Percentiles rank a stretch among this genome's conserved stretches.
These are phyloP conservation scores for Colletotrichum melonis DNA, from an alignment of 2,329 filamentous ascomycete genomes.

Conservation along the genomic window DNA sequence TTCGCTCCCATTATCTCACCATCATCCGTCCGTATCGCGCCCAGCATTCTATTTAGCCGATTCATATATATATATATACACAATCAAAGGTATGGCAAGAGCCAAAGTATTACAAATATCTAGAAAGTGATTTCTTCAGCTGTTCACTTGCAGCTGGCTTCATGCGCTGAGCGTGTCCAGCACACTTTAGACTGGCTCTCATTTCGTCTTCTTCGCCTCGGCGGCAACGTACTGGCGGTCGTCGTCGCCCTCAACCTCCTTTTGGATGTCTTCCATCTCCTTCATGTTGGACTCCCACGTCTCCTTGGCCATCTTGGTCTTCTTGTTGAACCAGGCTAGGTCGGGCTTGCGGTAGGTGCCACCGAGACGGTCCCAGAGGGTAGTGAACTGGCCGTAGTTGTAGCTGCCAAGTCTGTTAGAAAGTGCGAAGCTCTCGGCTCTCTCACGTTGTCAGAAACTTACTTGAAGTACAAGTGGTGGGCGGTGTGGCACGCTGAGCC, in stretches of 20 bases:
- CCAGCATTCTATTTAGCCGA: background rate
- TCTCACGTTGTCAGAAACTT: background rate
- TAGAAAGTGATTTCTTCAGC: background rate
- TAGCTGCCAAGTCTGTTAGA: conserved; percentile 65
- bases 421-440: background rate
- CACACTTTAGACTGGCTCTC: background rate
- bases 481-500: conserved; percentile 87
- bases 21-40: background rate
- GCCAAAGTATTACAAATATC: conserved; percentile 21
- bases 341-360: conserved; percentile 80
- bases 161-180: background rate
- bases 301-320: conserved; percentile 75
- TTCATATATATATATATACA: conserved; percentile 12
- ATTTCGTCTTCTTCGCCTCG: conserved; percentile 37
- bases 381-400: conserved; percentile 84
- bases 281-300: conserved; percentile 71
- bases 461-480: conserved; percentile 72
- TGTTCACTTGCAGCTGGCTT: background rate
- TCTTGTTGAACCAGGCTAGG: conserved; percentile 75
- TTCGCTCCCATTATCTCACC: background rate
- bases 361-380: conserved; percentile 78
- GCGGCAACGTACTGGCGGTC: conserved; percentile 38
- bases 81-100: conserved; percentile 14
- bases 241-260: conserved; percentile 52
- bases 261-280: conserved; percentile 74